Evolutionary conservation across 352 stramenopile species (phyloP), one percentile per base, ranked within the genome.

Genomic region (Globisporangium irregulare): DNA sequence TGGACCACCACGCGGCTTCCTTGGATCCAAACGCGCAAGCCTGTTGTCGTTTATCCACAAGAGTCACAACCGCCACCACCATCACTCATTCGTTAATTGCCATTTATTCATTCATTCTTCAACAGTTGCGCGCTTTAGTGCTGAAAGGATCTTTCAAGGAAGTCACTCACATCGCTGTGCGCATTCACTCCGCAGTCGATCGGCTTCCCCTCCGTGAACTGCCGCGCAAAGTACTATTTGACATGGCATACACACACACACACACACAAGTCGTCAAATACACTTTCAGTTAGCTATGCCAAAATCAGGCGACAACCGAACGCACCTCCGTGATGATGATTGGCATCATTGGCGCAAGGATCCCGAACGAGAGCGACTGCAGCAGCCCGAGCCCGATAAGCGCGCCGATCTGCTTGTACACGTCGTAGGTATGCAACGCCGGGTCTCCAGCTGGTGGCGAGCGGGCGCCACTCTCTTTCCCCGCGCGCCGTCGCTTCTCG

Each of bases 191-290:
- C 83, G 64, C 83, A 93, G 64, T 93, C 76, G 67, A 91, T 89
- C 3, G 76, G 64, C 15, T 60, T 61, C 5, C 77, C 83, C 59
- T 81, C 62, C 20, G 73, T 80, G 36, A 85, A 76, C 43, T 85
- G 66, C 50, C 80, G 71, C 24, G 84, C 86, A 81, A 94, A 94
- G 67, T 92, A 94, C 84, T 93, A 56, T 59, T 66, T 22, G n/a
- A 55, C 27, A 59, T 22, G 20, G 20, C 8, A 70, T 10, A 57
- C n/a, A 55, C 4, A 63, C 18, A 27, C 27, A 3, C 2, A n/a
- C 48, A 25, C 46, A 48, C 43, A 20, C 10, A 15, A 57, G 25
- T 10, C 8, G 27, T 66, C 38, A 50, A 12, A 32, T 50, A 22
- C 8, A 6, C 41, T 9, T 22, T 50, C 15, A 6, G 41, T 20